These are phyloP conservation scores for Crepidotus sp. DNA, from an alignment of 1,284 basidiomycete species.

Conservation along the genomic window DNA sequence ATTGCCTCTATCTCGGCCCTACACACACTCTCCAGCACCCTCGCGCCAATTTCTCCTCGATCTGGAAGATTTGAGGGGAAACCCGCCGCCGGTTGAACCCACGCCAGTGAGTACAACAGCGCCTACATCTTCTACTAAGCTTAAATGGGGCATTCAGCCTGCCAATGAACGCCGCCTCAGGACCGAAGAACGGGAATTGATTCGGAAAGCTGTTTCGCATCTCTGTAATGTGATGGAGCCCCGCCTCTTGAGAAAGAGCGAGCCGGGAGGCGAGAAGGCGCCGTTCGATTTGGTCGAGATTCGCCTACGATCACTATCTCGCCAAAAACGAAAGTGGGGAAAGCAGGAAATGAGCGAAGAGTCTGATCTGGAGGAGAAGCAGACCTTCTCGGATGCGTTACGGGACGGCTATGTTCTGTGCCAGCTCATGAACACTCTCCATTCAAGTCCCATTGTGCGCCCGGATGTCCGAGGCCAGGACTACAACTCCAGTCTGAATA, in stretches of 20 bases:
- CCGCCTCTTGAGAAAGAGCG: slow-evolving; percentile 19
- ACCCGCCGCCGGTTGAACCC: not conserved
- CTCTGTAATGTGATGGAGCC: slow-evolving; percentile 20
- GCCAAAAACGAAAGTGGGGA: slow-evolving; percentile 14
- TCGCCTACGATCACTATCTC: slow-evolving; percentile 17
- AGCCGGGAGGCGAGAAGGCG: slow-evolving; percentile 19
- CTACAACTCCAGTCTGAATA: slow-evolving; percentile 52
- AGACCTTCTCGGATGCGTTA: slow-evolving; percentile 63
- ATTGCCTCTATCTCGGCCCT: not conserved
- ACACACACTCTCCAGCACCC: slow-evolving; percentile 13
- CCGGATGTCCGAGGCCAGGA: slow-evolving; percentile 64
- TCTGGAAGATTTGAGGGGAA: slow-evolving; percentile 7
- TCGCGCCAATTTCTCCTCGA: slow-evolving; percentile 8
- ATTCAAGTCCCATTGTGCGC: slow-evolving; percentile 49
- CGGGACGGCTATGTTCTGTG: slow-evolving; percentile 80
- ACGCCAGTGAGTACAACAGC: not conserved
- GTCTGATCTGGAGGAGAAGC: slow-evolving; percentile 66
- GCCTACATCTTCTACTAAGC: not conserved
- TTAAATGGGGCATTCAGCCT: not conserved
- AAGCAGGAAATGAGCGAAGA: slow-evolving; percentile 34
- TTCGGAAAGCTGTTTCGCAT: slow-evolving; percentile 18
- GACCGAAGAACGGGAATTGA: slow-evolving; percentile 11
- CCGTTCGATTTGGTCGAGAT: slow-evolving; percentile 20
- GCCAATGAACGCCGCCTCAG: not conserved
- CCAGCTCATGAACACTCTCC: slow-evolving; percentile 74